phyloP scores from a whole-genome alignment of 441 rosid species.

The Croton laevigatus region DNA sequence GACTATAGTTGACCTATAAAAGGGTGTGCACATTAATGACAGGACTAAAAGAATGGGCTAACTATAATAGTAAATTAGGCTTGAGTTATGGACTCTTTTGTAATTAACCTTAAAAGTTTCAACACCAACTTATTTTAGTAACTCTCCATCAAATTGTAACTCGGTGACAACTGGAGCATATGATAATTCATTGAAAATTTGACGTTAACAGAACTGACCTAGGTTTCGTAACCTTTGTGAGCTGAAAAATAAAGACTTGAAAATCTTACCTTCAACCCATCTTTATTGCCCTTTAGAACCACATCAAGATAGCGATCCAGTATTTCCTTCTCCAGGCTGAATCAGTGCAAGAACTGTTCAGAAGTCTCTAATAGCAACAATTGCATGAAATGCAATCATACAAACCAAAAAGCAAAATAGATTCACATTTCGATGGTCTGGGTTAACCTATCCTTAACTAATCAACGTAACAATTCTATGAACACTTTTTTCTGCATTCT shows the following conservation, averaged over 20 bases:
- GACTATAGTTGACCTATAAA: background rate
- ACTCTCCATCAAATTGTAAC: background rate
- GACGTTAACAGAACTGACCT: background rate
- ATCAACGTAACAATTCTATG: no score
- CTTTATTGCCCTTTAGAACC: conserved; percentile 91
- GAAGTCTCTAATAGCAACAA: background rate
- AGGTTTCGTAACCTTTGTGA: background rate
- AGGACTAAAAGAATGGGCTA: background rate
- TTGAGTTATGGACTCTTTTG: background rate
- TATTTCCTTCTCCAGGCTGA: conserved; percentile 92
- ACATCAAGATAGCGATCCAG: conserved; percentile 81
- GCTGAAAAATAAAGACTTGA: background rate
- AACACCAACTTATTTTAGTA: background rate
- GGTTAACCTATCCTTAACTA: no score
- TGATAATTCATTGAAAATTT: conserved; percentile 1
- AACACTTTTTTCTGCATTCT: background rate
- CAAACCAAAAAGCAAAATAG: background rate
- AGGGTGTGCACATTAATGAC: background rate
- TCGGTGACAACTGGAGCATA: background rate
- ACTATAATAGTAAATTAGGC: background rate
- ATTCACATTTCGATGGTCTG: background rate
- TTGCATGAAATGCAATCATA: background rate
- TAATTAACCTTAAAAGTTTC: background rate
- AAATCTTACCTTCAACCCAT: conserved; percentile 78
- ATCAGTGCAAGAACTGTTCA: conserved; percentile 21